Conservation (phyloP, 176 grass and related monocot species). For the Aegilops longissima region DNA sequence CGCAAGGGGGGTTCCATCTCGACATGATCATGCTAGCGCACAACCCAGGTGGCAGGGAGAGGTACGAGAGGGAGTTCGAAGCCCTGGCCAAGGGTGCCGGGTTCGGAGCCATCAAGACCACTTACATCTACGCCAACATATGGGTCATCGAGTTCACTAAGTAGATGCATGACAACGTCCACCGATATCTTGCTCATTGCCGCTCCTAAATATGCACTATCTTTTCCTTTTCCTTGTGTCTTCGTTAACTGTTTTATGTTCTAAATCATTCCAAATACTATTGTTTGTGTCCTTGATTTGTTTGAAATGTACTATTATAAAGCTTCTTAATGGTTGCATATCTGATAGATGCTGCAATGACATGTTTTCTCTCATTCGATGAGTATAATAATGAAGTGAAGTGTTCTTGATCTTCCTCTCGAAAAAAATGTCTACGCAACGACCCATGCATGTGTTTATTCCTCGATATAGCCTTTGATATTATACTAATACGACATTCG, state of each 20-base stretch:
- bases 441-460: too few relatives aligned
- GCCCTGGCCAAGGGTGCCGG: constrained; percentile 55
- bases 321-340: too few relatives aligned
- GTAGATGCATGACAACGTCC: constrained; percentile 8
- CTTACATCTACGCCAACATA: constrained; percentile 56
- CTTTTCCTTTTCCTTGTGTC: not conserved
- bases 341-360: too few relatives aligned
- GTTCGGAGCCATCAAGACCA: constrained; percentile 47
- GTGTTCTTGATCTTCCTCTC: too few relatives aligned
- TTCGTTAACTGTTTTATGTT: not conserved
- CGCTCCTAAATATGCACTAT: not conserved
- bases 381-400: too few relatives aligned
- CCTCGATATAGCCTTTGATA: too few relatives aligned
- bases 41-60: constrained; percentile 89
- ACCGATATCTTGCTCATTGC: not conserved
- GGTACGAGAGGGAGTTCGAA: constrained; percentile 72
- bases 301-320: constrained; percentile 6
- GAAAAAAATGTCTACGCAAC: too few relatives aligned
- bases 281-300: not conserved
- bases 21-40: constrained; percentile 97
- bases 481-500: too few relatives aligned
- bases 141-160: constrained; percentile 81
- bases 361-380: too few relatives aligned
- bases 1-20: constrained; percentile 70
- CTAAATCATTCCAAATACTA: too few relatives aligned